phyloP scores from a whole-genome alignment of 2,329 filamentous ascomycete species.

The Hymenoscyphus albidus region DNA sequence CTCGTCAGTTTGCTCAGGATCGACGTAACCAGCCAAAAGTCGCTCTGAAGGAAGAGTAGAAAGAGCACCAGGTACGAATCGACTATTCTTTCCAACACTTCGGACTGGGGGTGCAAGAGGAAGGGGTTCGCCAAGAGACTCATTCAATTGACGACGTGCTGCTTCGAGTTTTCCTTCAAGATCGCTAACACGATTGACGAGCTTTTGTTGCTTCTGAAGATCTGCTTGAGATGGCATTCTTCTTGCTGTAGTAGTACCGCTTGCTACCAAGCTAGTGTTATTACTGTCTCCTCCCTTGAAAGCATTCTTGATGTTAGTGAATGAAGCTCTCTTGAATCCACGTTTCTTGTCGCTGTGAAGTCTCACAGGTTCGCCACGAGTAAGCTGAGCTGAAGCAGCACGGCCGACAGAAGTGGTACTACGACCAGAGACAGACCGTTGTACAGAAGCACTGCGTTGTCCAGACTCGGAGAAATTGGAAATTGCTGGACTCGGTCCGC shows the following conservation, averaged over 20 bases:
- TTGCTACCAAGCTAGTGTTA: not conserved
- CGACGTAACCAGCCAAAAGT: conserved; percentile 37
- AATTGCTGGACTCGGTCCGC: conserved; percentile 2
- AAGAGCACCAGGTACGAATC: conserved; percentile 41
- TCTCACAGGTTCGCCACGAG: conserved; percentile 15
- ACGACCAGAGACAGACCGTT: conserved; percentile 1
- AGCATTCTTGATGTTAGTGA: conserved; percentile 23
- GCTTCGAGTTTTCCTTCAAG: conserved; percentile 55
- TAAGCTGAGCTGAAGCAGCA: conserved; percentile 5
- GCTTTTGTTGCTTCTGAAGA: conserved; percentile 51
- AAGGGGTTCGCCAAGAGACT: conserved; percentile 41
- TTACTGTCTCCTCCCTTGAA: conserved; percentile 14
- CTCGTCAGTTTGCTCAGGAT: conserved; percentile 13
- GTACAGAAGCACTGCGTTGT: not conserved
- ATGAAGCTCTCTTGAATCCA: conserved; percentile 22
- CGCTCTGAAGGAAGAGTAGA: conserved; percentile 44
- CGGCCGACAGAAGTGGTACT: not conserved
- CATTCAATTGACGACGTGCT: conserved; percentile 51
- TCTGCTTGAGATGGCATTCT: conserved; percentile 52
- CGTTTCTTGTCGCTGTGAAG: conserved; percentile 14
- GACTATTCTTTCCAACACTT: conserved; percentile 32
- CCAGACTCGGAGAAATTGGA: not conserved
- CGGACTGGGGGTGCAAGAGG: conserved; percentile 26
- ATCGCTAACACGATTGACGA: conserved; percentile 57
- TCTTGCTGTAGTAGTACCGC: conserved; percentile 29